These are phyloP conservation scores for Boletus rubropictus DNA, from an alignment of 768 basidiomycete genomes.

Conservation along the genomic window DNA sequence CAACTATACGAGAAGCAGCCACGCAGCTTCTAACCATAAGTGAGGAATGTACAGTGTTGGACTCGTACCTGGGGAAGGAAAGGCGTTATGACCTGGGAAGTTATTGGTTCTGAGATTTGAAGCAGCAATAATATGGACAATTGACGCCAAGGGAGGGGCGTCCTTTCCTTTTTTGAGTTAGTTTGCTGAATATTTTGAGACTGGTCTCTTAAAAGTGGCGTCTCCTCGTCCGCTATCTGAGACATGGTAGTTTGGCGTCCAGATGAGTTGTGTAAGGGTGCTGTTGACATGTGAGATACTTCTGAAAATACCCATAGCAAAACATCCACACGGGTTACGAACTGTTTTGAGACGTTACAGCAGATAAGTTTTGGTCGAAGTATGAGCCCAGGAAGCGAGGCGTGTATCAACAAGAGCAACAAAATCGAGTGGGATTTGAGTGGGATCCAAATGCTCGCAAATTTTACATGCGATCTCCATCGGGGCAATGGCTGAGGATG, in stretches of 20 bases:
- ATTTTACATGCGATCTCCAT: too few relatives aligned
- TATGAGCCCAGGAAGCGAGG: too few relatives aligned
- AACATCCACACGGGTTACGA: neutral
- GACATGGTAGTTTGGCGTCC: conserved; percentile 1
- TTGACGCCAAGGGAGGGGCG: conserved; percentile 66
- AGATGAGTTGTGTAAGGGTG: neutral
- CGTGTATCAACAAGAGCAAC: neutral
- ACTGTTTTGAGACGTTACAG: neutral
- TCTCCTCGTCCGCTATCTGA: conserved; percentile 47
- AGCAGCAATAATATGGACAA: conserved; percentile 62
- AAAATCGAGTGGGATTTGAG: too few relatives aligned
- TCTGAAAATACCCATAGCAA: neutral
- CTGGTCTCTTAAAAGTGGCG: conserved; percentile 43
- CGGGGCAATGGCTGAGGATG: too few relatives aligned
- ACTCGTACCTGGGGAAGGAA: conserved; percentile 55
- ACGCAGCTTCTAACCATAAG: neutral
- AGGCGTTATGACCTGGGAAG: conserved; percentile 67
- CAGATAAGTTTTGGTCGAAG: too few relatives aligned
- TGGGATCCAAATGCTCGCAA: too few relatives aligned
- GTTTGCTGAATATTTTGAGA: conserved; percentile 3
- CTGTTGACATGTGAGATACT: neutral
- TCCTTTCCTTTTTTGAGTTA: conserved; percentile 29
- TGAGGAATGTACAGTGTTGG: neutral
- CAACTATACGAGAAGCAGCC: conserved; percentile 10
- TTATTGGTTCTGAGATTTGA: conserved; percentile 70